phyloP scores from a whole-genome alignment of 345 rosid species.

The Durio zibethinus region DNA sequence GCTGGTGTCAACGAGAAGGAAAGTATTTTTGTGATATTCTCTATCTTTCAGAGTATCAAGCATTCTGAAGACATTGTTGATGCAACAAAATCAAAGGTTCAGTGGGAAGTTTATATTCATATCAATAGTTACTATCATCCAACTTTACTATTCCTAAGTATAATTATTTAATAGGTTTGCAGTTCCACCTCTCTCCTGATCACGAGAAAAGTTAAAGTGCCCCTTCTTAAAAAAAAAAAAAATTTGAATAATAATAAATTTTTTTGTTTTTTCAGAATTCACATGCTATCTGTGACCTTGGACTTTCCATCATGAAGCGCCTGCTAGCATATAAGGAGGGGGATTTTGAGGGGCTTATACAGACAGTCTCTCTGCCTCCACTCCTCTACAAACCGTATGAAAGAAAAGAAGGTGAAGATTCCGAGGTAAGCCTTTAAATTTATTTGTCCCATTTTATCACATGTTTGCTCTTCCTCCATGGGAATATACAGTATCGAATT shows the following conservation, averaged over 20 bases:
- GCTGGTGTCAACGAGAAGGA: constrained; percentile 56
- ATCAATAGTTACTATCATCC: background rate
- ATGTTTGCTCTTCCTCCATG: background rate
- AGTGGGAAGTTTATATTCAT: background rate
- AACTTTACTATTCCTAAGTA: background rate
- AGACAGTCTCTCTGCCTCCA: constrained; percentile 56
- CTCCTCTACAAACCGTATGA: constrained; percentile 61
- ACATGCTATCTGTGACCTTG: constrained; percentile 86
- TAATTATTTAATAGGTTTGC: constrained; percentile 8
- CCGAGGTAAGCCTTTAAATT: constrained; percentile 43
- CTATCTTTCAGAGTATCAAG: constrained; percentile 59
- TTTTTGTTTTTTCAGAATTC: constrained; percentile 55
- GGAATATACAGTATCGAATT: background rate
- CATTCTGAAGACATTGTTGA: constrained; percentile 71
- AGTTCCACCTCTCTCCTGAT: background rate
- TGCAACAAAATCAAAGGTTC: constrained; percentile 76
- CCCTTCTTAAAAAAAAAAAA: background rate
- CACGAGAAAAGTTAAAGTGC: background rate
- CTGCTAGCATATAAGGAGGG: constrained; percentile 49
- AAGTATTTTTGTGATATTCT: constrained; percentile 42
- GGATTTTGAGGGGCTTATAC: constrained; percentile 34
- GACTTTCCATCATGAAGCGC: constrained; percentile 61
- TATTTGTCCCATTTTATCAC: background rate
- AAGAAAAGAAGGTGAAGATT: constrained; percentile 50
- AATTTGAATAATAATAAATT: constrained; percentile 25